These are phyloP conservation scores for Sugiyamaella mastotermitis DNA, from an alignment of 805 yeast species.

Conservation along the genomic window DNA sequence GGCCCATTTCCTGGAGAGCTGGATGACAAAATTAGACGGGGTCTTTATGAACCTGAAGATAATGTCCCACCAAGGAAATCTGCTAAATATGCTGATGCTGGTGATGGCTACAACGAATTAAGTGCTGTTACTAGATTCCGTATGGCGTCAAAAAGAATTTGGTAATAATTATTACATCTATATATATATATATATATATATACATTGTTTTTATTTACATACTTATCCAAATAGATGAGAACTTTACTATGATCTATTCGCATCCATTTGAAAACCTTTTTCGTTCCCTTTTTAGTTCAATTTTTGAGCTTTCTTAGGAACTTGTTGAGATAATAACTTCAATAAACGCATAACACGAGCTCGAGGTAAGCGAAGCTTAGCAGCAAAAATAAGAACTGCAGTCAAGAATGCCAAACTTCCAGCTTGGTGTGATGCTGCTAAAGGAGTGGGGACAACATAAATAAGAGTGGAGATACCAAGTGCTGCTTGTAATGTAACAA, in stretches of 20 bases:
- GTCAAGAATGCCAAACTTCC: constrained; percentile 91
- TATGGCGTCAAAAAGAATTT: constrained; percentile 71
- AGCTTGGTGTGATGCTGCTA: constrained; percentile 96
- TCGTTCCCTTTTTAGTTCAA: constrained; percentile 1
- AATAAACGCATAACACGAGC: constrained; percentile 12
- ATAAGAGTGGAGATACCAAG: constrained; percentile 82
- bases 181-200: constrained; percentile 2
- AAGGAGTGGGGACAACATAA: constrained; percentile 83
- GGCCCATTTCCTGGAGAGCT: constrained; percentile 21
- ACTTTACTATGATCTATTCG: not conserved
- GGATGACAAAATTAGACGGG: constrained; percentile 23
- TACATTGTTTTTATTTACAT: not conserved
- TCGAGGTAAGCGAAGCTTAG: constrained; percentile 56
- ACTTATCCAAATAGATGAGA: not conserved
- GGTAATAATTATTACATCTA: constrained; percentile 38
- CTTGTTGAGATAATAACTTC: constrained; percentile 9
- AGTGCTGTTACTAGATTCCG: constrained; percentile 54
- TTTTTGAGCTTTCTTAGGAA: constrained; percentile 1
- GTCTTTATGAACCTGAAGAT: constrained; percentile 22
- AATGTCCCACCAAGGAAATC: constrained; percentile 19
- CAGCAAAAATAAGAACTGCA: constrained; percentile 56
- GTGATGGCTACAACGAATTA: constrained; percentile 29
- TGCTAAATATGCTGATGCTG: not conserved
- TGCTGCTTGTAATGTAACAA: constrained; percentile 75
- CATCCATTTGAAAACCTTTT: not conserved